These are phyloP conservation scores for Penicillium freii DNA, from an alignment of 2,329 filamentous ascomycete species.

Conservation along the genomic window DNA sequence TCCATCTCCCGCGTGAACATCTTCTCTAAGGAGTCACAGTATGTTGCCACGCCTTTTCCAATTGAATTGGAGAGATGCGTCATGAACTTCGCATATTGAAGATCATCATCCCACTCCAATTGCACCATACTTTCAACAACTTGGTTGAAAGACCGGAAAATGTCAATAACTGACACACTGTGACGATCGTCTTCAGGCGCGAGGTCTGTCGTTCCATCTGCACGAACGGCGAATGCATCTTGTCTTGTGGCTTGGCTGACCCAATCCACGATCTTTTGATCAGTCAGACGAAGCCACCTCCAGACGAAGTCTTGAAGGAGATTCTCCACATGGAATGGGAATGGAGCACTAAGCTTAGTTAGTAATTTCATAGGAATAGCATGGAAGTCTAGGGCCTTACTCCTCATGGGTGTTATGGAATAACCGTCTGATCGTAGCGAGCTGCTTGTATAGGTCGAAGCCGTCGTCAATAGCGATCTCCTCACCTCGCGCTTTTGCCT, in stretches of 20 bases:
- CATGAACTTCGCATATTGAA: constrained; percentile 96
- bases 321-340: constrained; percentile 84
- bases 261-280: constrained; percentile 75
- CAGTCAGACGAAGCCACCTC: constrained; percentile 85
- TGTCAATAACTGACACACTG: constrained; percentile 88
- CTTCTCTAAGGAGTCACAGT: constrained; percentile 87
- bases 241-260: constrained; percentile 89
- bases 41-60: constrained; percentile 75
- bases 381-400: constrained; percentile 27
- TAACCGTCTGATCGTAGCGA: constrained; percentile 79
- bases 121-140: constrained; percentile 81
- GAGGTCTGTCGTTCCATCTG: constrained; percentile 60
- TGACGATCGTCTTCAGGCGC: constrained; percentile 79
- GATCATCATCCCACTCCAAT: constrained; percentile 87
- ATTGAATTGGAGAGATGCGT: constrained; percentile 85
- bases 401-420: constrained; percentile 72
- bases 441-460: constrained; percentile 86
- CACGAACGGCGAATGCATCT: constrained; percentile 77
- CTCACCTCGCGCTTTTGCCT: constrained; percentile 64
- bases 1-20: constrained; percentile 92
- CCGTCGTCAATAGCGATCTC: constrained; percentile 88
- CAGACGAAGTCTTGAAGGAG: constrained; percentile 89
- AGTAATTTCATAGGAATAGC: constrained; percentile 5
- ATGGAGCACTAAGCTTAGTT: constrained; percentile 52
- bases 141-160: constrained; percentile 92